These are phyloP conservation scores for Ogataea henricii DNA, from an alignment of 805 yeast genomes.

Conservation along the genomic window DNA sequence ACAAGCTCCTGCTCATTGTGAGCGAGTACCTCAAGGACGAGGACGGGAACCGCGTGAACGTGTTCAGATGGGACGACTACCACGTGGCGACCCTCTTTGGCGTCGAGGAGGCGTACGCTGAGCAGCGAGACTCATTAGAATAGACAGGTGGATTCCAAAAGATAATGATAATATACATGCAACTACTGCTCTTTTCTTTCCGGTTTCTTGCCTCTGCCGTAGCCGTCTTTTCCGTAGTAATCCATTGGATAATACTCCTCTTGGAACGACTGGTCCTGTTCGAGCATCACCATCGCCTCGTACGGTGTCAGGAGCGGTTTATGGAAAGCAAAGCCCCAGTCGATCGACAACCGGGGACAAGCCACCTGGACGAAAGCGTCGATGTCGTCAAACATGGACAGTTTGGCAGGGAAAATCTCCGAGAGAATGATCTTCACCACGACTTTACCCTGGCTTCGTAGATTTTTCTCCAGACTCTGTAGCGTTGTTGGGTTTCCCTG, in stretches of 20 bases:
- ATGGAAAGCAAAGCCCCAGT: constrained; percentile 97
- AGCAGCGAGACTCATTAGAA: constrained; percentile 15
- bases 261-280: constrained; percentile 66
- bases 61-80: constrained; percentile 53
- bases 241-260: constrained; percentile 89
- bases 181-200: background rate
- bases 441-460: constrained; percentile 56
- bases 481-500: constrained; percentile 88
- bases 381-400: constrained; percentile 88
- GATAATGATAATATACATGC: constrained; percentile 15
- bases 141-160: no score
- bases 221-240: constrained; percentile 86
- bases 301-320: constrained; percentile 93
- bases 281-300: constrained; percentile 89
- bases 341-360: constrained; percentile 93
- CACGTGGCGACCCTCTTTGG: constrained; percentile 76
- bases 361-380: constrained; percentile 98
- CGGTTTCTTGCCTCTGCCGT: constrained; percentile 84
- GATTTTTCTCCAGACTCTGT: constrained; percentile 57
- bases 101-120: constrained; percentile 45
- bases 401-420: constrained; percentile 90
- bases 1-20: constrained; percentile 40
- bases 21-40: constrained; percentile 39
- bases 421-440: constrained; percentile 83
- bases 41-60: constrained; percentile 26